Evolutionary conservation across 164 flowering plant genomes (phyloP), one percentile per base, ranked within the genome.

Genomic region (Tetrastigma voinierianum): DNA sequence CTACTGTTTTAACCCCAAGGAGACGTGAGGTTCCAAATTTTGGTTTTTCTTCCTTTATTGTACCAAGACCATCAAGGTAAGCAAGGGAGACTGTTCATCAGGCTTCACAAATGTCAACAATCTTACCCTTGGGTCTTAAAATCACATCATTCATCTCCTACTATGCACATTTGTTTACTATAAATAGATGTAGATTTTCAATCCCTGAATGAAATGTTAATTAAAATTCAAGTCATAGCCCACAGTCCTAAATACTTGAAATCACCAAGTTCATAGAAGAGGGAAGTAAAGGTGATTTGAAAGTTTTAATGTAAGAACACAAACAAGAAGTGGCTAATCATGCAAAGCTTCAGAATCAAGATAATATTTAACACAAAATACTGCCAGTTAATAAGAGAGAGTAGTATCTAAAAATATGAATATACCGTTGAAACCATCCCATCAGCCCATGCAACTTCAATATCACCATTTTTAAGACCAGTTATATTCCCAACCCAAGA

Each of bases 401-500:
- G n/a, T 51, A 51, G 16, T 49, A 14, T 21, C 58, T 40, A 21
- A 9, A 48, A 57, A 65, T 59, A 17, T 12, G 46, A 21, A 67
- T 18, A 66, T 91, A 96, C 99, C 92, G 76, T 85, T 23, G 98
- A 90, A 72, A 91, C 87, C 96, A 91, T 91, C 65, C 95, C 96
- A 82, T 96, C 91, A 32, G 96, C 98, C 99, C 99, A 96, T 51
- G 95, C 83, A 61, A 96, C 98, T 82, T 88, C 93, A 75, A 96
- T 96, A 74, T 91, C 92, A 64, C 99, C 99, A 88, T 96, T 82
- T 73, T 74, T 84, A 49, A 93, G 91, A 72, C 90, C 86, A 60
- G 91, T 91, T 69, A 96, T 88, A 83, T 90, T 86, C 24, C 99
- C 99, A 69, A 90, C 96, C 98, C 99, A 96, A 47, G 99, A 91